Conservation (phyloP, 768 basidiomycete species). For the Phanerodontia chrysosporium region DNA sequence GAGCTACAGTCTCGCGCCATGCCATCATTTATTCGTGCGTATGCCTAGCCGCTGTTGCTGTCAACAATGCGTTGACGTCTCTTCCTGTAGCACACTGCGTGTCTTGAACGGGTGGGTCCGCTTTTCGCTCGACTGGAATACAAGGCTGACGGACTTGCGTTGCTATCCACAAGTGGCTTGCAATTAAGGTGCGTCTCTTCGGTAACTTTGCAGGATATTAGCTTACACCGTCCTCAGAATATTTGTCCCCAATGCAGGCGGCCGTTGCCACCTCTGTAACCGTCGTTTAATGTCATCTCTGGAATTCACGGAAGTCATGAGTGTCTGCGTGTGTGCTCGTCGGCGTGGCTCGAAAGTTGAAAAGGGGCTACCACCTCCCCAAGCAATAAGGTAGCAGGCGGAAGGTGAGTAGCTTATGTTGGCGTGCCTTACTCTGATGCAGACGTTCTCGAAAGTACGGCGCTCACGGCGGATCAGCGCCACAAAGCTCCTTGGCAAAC, state of each 20-base stretch:
- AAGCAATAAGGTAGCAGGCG: too few species aligned
- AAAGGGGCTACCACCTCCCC: too few species aligned
- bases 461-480: neutral
- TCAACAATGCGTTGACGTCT: neutral
- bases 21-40: slow-evolving; percentile 84
- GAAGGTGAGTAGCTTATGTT: neutral
- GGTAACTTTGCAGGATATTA: too few species aligned
- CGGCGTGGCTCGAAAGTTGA: neutral
- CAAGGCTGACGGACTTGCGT: too few species aligned
- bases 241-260: slow-evolving; percentile 91
- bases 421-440: neutral
- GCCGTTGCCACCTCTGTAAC: slow-evolving; percentile 73
- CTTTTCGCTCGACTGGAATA: neutral
- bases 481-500: neutral
- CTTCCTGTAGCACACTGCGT: slow-evolving; percentile 68
- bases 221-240: slow-evolving; percentile 44
- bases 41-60: neutral
- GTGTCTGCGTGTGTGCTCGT: neutral
- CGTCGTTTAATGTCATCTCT: neutral
- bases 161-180: slow-evolving; percentile 51
- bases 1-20: slow-evolving; percentile 82
- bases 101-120: slow-evolving; percentile 65
- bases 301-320: neutral
- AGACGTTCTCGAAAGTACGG: neutral
- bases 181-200: slow-evolving; percentile 52